phyloP scores from a whole-genome alignment of 2,329 filamentous ascomycete species.

The Paraconiothyrium brasiliense region DNA sequence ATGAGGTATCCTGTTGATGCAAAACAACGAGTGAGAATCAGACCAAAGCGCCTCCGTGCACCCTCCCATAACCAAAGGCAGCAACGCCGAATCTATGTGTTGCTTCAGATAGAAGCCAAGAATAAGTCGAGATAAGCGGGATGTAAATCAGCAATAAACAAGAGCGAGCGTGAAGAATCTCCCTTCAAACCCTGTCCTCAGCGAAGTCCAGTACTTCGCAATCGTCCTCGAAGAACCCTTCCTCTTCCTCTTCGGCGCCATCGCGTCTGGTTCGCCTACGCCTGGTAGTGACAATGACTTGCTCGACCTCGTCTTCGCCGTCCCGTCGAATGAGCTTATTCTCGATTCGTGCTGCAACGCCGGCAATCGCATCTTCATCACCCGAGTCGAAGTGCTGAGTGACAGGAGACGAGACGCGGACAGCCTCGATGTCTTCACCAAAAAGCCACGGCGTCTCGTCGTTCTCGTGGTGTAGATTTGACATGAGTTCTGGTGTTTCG shows the following conservation, averaged over 20 bases:
- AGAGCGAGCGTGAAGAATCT: neutral
- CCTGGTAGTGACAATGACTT: constrained; percentile 84
- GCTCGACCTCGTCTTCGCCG: constrained; percentile 70
- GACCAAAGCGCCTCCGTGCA: constrained; percentile 18
- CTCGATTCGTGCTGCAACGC: constrained; percentile 54
- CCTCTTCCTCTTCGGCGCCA: constrained; percentile 68
- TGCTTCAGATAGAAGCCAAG: neutral
- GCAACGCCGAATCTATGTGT: neutral
- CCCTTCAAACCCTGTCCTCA: constrained; percentile 58
- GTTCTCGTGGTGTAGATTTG: constrained; percentile 46
- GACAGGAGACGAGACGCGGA: constrained; percentile 55
- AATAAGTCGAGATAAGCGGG: constrained; percentile 11
- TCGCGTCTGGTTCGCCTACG: constrained; percentile 66
- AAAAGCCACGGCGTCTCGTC: constrained; percentile 61
- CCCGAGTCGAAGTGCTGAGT: constrained; percentile 46
- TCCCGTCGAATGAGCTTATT: constrained; percentile 60
- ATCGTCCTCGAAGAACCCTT: constrained; percentile 87
- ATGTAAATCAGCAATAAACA: neutral
- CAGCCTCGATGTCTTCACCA: constrained; percentile 59
- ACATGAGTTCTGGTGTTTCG: constrained; percentile 34
- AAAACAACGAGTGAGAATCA: neutral
- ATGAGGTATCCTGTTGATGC: constrained; percentile 14
- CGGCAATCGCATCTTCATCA: constrained; percentile 60
- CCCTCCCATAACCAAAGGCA: constrained; percentile 5
- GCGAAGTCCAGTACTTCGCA: constrained; percentile 92